Base-by-base conservation (phyloP, 768 basidiomycete species). In the Nidula microcarpa region DNA sequence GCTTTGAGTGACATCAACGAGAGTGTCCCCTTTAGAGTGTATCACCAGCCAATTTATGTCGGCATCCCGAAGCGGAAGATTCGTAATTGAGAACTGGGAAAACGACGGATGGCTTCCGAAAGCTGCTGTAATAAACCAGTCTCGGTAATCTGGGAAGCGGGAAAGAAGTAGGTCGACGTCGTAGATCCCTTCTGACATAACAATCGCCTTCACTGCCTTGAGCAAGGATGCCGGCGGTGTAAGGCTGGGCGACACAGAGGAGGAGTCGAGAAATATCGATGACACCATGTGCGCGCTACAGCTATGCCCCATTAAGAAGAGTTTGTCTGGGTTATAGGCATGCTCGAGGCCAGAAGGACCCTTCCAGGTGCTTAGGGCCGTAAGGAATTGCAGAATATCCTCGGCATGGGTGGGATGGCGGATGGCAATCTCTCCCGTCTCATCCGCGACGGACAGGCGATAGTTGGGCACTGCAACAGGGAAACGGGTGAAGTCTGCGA, bases 281-380 rank as follows among this genome's bases (percentile, higher is more conserved):
- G 80, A 68, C 9, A 92, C 70, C 76, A 93, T 92, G 66, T 94
- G 91, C 1, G 91, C 88, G 55, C 86, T 76, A 69, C 88, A 90
- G 67, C 89, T 91, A 67, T 93, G 91, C 10, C 89, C 90, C 23
- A 90, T 72, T 43, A 91, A 72, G 67, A 80, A 77, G 43, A 92
- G 63, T 18, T 52, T 65, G 32, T 60, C 55, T 2, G 74, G 66
- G 60, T 79, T 74, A 50, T 77, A 78, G 33, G 59, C 50, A 23
- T 51, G 56, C 1, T 66, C 62, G 16, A 54, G 14, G 30, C 50
- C 58, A 6, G 57, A 34, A 4, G 77, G 72, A 4, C 73, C 72
- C 8, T 64, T 50, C 81, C 83, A 85, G 2, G 63, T 56, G 48
- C 68, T 57, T 53, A 92, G 60, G 62, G 84, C 88, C 51, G 74